These are phyloP conservation scores for Colletotrichum cereale DNA, from an alignment of 2,329 filamentous ascomycete species.

Conservation along the genomic window DNA sequence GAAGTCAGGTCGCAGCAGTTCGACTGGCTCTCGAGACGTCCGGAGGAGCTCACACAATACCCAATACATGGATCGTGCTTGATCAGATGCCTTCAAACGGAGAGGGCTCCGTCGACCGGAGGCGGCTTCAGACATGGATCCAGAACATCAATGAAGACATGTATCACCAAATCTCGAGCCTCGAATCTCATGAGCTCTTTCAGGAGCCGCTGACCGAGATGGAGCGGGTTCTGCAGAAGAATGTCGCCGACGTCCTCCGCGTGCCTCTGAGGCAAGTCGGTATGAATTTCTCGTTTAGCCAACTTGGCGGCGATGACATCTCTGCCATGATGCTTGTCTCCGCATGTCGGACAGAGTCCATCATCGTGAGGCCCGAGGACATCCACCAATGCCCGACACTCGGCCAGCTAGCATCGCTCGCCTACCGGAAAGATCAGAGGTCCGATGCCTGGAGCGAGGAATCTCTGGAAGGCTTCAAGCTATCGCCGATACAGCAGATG, in stretches of 20 bases:
- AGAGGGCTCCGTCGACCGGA: slow-evolving; percentile 55
- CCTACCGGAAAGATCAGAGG: slow-evolving; percentile 48
- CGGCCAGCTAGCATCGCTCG: slow-evolving; percentile 53
- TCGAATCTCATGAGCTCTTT: slow-evolving; percentile 53
- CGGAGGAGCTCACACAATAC: slow-evolving; percentile 50
- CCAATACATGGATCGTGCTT: slow-evolving; percentile 63
- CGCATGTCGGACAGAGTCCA: slow-evolving; percentile 53
- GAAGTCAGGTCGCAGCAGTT: slow-evolving; percentile 57
- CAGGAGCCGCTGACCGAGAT: slow-evolving; percentile 52
- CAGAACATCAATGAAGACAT: slow-evolving; percentile 64
- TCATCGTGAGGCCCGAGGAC: slow-evolving; percentile 53
- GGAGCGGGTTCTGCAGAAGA: slow-evolving; percentile 55
- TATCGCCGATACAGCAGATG: slow-evolving; percentile 67
- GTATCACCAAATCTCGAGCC: slow-evolving; percentile 59
- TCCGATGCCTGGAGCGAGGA: slow-evolving; percentile 50
- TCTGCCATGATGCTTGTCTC: slow-evolving; percentile 55
- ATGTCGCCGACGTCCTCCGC: slow-evolving; percentile 54
- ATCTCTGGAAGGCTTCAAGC: slow-evolving; percentile 55
- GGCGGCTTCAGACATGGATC: slow-evolving; percentile 64
- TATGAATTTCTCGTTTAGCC: slow-evolving; percentile 56
- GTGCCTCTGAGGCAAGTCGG: slow-evolving; percentile 54
- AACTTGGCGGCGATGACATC: slow-evolving; percentile 56
- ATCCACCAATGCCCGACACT: slow-evolving; percentile 54
- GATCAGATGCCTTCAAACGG: slow-evolving; percentile 59
- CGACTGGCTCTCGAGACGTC: slow-evolving; percentile 47